phyloP scores from a whole-genome alignment of 345 rosid genomes.

The Aurinia saxatilis region DNA sequence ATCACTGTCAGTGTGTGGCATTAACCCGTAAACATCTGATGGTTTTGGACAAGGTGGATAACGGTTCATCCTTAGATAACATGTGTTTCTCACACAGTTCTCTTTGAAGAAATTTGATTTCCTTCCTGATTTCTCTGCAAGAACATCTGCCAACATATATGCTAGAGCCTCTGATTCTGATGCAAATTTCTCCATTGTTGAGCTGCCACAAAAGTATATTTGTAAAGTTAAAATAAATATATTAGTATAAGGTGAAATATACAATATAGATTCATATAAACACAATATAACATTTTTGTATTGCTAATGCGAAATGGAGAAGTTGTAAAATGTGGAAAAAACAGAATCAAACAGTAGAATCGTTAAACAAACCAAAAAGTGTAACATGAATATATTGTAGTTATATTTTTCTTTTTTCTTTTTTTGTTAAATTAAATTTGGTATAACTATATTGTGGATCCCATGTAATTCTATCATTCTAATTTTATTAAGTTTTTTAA shows the following conservation, averaged over 20 bases:
- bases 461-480: too few relatives aligned
- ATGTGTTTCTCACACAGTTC: slow-evolving; percentile 62
- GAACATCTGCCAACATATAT: slow-evolving; percentile 46
- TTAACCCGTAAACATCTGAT: slow-evolving; percentile 50
- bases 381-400: too few relatives aligned
- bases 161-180: slow-evolving; percentile 55
- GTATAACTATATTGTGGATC: too few relatives aligned
- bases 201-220: slow-evolving; percentile 31
- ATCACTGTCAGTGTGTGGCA: slow-evolving; percentile 97
- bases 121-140: slow-evolving; percentile 57
- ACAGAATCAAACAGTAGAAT: neutral
- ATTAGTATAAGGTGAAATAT: neutral
- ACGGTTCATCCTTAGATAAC: slow-evolving; percentile 78
- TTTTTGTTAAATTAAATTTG: too few relatives aligned
- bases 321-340: neutral
- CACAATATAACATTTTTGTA: neutral
- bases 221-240: neutral
- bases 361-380: too few relatives aligned
- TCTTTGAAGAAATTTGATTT: slow-evolving; percentile 50
- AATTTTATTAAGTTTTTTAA: too few relatives aligned
- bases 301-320: neutral
- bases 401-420: too few relatives aligned
- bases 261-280: neutral
- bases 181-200: slow-evolving; percentile 60
- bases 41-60: slow-evolving; percentile 77